Percentiles rank a stretch among this genome's conserved stretches.
Evolutionary conservation across 441 rosid species (phyloP).

Genomic region (Biscutella laevigata): DNA sequence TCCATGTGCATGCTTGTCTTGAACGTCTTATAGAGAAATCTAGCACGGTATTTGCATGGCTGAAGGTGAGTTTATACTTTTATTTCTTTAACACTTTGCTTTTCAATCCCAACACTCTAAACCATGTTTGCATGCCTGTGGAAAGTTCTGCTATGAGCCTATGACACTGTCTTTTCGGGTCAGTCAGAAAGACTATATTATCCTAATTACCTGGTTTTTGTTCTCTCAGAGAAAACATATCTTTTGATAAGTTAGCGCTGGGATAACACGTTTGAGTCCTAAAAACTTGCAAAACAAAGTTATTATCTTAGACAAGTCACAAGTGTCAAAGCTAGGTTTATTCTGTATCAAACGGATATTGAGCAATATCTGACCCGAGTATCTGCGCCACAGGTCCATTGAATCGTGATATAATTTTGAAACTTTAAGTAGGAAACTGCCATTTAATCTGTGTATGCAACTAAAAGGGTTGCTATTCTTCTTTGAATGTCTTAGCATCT

Average conservation of each 20-base stretch:
- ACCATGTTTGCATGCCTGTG: slow-evolving; percentile 10
- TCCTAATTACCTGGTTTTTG: neutral
- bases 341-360: slow-evolving; percentile 1
- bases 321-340: neutral
- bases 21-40: slow-evolving; percentile 85
- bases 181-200: neutral
- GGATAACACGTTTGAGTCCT: neutral
- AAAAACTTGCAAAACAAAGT: neutral
- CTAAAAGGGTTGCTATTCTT: slow-evolving; percentile 14
- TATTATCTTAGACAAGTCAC: neutral
- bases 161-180: slow-evolving; percentile 4
- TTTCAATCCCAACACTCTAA: neutral
- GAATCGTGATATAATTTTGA: neutral
- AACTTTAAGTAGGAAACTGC: neutral
- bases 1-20: slow-evolving; percentile 52
- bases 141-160: slow-evolving; percentile 6
- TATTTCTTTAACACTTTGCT: neutral
- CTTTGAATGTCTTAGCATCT: slow-evolving; percentile 51
- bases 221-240: neutral
- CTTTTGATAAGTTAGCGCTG: neutral
- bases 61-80: slow-evolving; percentile 41
- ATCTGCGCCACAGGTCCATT: neutral
- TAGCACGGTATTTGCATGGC: slow-evolving; percentile 63
- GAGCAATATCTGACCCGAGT: slow-evolving; percentile 1
- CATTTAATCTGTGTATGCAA: neutral